These are phyloP conservation scores for Alternaria atra DNA, from an alignment of 2,329 filamentous ascomycete genomes.

Conservation along the genomic window DNA sequence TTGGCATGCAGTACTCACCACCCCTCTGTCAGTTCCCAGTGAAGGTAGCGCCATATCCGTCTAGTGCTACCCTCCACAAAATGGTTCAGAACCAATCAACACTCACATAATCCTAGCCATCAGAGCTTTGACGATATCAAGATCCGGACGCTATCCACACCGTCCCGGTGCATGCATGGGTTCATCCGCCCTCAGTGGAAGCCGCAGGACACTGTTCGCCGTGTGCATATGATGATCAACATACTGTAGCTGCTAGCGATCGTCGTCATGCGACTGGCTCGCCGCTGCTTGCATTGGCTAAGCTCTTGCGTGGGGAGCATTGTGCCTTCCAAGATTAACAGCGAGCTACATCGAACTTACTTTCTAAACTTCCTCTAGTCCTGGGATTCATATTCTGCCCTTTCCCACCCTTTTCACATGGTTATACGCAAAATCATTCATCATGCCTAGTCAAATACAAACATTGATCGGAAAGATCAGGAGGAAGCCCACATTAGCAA, in stretches of 20 bases:
- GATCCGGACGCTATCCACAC: conserved; percentile 14
- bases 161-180: conserved; percentile 5
- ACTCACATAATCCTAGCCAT: conserved; percentile 11
- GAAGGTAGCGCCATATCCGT: background rate
- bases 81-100: conserved; percentile 28
- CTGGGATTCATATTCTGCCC: conserved; percentile 1
- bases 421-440: conserved; percentile 13
- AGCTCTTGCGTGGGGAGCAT: conserved; percentile 17
- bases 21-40: conserved; percentile 22
- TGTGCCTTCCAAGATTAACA: conserved; percentile 11
- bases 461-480: conserved; percentile 57
- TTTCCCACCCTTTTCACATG: background rate
- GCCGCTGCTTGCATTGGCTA: conserved; percentile 4
- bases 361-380: conserved; percentile 1
- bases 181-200: conserved; percentile 13
- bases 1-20: conserved; percentile 16
- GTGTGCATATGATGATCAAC: conserved; percentile 24
- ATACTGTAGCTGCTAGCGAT: conserved; percentile 23
- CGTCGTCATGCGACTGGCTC: conserved; percentile 14
- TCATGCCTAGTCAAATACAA: conserved; percentile 51
- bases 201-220: conserved; percentile 22
- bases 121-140: conserved; percentile 12
- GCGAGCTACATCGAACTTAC: conserved; percentile 7
- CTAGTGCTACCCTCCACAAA: conserved; percentile 20
- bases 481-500: conserved; percentile 57